phyloP scores from a whole-genome alignment of 2,329 filamentous ascomycete species.

The Lasiodiplodia sp. region DNA sequence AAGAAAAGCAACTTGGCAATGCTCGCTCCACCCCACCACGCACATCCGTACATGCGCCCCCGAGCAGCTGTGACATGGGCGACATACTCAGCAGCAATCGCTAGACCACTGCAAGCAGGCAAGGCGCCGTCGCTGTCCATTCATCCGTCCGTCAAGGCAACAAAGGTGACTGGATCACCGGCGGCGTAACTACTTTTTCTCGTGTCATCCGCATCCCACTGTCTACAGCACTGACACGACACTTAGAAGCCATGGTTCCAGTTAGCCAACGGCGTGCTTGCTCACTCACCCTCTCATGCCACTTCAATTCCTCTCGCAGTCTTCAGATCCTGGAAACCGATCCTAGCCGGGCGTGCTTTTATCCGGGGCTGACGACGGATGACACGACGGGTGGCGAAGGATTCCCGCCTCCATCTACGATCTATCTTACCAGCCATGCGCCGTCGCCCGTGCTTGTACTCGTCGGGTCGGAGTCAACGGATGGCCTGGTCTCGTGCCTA shows the following conservation, averaged over 20 bases:
- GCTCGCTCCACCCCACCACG: constrained; percentile 8
- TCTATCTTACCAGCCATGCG: background rate
- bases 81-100: constrained; percentile 1
- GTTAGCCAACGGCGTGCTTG: constrained; percentile 8
- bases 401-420: background rate
- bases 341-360: background rate
- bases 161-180: background rate
- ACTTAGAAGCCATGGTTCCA: background rate
- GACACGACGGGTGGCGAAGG: constrained; percentile 5
- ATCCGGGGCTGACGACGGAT: constrained; percentile 10
- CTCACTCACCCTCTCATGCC: background rate
- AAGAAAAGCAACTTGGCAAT: constrained; percentile 25
- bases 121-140: background rate
- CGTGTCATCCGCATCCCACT: background rate
- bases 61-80: background rate
- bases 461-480: background rate
- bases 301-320: background rate
- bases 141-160: background rate
- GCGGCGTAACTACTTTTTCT: background rate
- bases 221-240: background rate
- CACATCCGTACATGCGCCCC: background rate
- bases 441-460: background rate
- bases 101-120: constrained; percentile 5
- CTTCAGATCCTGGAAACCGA: background rate
- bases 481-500: background rate